Base-by-base conservation (phyloP, 805 yeast genomes). In the Ogataea pini region DNA sequence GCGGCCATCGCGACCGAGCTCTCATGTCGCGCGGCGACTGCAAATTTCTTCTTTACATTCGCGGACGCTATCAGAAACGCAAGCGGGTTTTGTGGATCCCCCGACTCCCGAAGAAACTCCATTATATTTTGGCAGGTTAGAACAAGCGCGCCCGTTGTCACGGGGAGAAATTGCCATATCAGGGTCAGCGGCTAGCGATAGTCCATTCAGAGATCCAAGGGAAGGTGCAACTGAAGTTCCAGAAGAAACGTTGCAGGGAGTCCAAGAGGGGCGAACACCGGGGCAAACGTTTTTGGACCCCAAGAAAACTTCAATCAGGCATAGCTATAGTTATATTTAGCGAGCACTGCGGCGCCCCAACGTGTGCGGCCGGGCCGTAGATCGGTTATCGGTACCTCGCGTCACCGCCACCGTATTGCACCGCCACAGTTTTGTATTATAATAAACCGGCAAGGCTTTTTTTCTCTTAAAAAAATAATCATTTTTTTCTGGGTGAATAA, bases 1-100 rank as follows among this genome's bases (percentile, higher is more conserved):
- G 42, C 42, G 39, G 25, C 25, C 42, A 32, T 39, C 42, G 34
- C 42, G 42, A 12, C 42, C 10, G 42, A 18, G 14, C 16, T n/a
- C 19, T 28, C 20, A 25, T 7, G 27, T 36, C 31, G 29, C 40
- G 22, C 37, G 14, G 40, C 40, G 29, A 32, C 33, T 39, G 33
- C 33, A 38, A 6, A 27, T 24, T n/a, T 38, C 42, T 10, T 31
- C 42, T 8, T 20, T 38, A 8, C 42, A 27, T 25, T 25, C 33
- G 33, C 42, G 42, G 3, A 17, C 42, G n/a, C 34, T 39, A 6
- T 39, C 33, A 10, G 41, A 37, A 28, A 6, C 29, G 20, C 16
- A 32, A 32, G 9, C 37, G 8, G 29, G 40, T 10, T 13, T 20
- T 17, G 40, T 36, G 40, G 18, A 17, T 4, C 40, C 40, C 29